phyloP scores from a whole-genome alignment of 2,329 filamentous ascomycete genomes.

The Aspergillus clavatus region DNA sequence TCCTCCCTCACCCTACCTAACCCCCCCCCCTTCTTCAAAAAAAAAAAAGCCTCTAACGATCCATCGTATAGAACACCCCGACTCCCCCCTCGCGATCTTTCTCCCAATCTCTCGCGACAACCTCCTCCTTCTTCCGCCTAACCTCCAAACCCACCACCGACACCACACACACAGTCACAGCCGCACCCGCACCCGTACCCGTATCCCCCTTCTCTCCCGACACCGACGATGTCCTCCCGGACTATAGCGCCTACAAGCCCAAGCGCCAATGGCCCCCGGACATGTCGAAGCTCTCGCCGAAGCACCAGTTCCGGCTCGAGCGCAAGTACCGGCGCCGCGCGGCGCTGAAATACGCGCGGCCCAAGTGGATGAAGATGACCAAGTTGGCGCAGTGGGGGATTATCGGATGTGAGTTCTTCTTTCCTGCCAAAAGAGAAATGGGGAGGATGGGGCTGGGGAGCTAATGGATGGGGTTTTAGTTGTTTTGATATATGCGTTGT shows the following conservation, averaged over 20 bases:
- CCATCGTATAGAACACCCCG: background rate
- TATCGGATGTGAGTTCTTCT: slow-evolving; percentile 45
- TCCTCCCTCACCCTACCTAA: background rate
- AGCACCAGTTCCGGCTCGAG: slow-evolving; percentile 64
- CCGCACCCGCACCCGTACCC: no score
- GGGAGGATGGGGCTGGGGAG: slow-evolving; percentile 9
- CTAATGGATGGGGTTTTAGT: slow-evolving; percentile 25
- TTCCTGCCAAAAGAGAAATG: background rate
- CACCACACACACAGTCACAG: background rate
- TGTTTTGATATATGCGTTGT: slow-evolving; percentile 39
- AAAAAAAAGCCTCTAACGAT: no score
- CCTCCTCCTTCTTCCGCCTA: slow-evolving; percentile 15
- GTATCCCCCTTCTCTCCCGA: no score
- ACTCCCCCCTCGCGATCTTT: slow-evolving; percentile 1
- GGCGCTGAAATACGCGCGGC: slow-evolving; percentile 57
- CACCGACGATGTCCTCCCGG: slow-evolving; percentile 14
- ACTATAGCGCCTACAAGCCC: slow-evolving; percentile 55
- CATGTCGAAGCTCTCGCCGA: slow-evolving; percentile 57
- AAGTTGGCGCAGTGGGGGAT: slow-evolving; percentile 54
- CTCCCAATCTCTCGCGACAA: slow-evolving; percentile 3
- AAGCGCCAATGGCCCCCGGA: slow-evolving; percentile 63
- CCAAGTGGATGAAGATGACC: slow-evolving; percentile 54
- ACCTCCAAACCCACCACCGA: slow-evolving; percentile 12
- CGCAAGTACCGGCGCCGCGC: slow-evolving; percentile 59
- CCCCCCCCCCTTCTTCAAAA: background rate